Evolutionary conservation across 2,329 filamentous ascomycete genomes (phyloP), one percentile per base, ranked within the genome.

Genomic region (Ploettnerulaceae sp.): DNA sequence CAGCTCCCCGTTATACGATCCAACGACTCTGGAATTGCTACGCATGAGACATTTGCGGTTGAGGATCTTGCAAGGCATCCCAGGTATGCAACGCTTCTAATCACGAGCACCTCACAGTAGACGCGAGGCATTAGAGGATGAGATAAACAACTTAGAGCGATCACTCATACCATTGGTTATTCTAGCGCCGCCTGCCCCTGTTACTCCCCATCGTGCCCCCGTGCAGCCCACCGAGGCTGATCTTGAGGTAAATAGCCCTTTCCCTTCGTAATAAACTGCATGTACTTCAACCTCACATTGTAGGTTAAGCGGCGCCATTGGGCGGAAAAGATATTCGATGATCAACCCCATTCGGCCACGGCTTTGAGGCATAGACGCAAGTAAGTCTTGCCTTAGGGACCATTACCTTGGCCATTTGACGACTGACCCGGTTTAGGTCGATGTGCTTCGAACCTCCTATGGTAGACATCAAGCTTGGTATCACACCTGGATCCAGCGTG

Each of bases 251-350:
- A 42, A 36, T 36, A 36, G 25, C 36, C 42, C 44, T 36, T 39
- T 47, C 25, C 17, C 18, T 26, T 24, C 44, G 6, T 12, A 20
- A 35, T 22, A n/a, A 25, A 31, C 14, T 31, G 9, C 15, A 29
- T 31, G 37, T 47, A 24, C 29, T 32, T 37, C 41, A 49, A 38
- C 35, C 48, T 55, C 33, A 58, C 49, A 26, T 41, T 47, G 35
- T 37, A 51, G 49, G 45, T 2, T 26, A 34, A 80, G 75, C 66
- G 66, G 39, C 64, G 69, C 4, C 78, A 82, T 57, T 83, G 79
- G 79, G 76, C 78, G 5, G 72, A 80, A 54, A 70, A 75, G 31
- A 78, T 82, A 18, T 82, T 82, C 53, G 74, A 74, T 1, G 66
- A 73, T 15, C 73, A 74, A 0, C 59, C 57, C 22, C 64, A 78